phyloP scores from a whole-genome alignment of 2,329 filamentous ascomycete genomes.

The Mollisia scopiformis region DNA sequence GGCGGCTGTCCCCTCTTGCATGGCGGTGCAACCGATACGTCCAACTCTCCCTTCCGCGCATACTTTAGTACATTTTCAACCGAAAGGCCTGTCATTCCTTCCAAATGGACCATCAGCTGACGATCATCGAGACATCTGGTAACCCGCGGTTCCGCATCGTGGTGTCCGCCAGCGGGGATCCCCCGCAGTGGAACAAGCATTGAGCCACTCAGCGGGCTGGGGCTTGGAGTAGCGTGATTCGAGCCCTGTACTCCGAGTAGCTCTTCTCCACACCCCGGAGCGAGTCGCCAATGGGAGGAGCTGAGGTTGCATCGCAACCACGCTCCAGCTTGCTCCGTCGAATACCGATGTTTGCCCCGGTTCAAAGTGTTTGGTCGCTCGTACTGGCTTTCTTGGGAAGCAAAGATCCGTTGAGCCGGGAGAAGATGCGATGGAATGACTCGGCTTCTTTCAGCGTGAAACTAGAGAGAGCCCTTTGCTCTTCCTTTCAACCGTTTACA shows the following conservation, averaged over 20 bases:
- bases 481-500: neutral
- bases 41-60: neutral
- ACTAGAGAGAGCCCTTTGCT: neutral
- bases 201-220: neutral
- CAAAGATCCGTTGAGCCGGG: neutral
- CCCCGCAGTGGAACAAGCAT: neutral
- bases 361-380: neutral
- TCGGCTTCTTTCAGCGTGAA: neutral
- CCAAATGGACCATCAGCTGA: neutral
- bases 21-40: neutral
- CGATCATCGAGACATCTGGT: neutral
- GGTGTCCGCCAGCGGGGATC: neutral
- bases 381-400: neutral
- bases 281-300: neutral
- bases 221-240: neutral
- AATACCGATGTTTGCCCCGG: neutral
- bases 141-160: neutral
- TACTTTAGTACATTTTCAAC: neutral
- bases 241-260: too few relatives aligned
- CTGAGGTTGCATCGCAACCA: neutral
- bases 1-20: neutral
- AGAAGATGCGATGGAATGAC: neutral
- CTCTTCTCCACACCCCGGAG: neutral
- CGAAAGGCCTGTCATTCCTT: neutral
- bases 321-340: neutral